A percentile compares a stretch with the other conserved stretches of the same genome.
These are phyloP conservation scores for Boletus semigastroideus DNA, from an alignment of 1,284 basidiomycete genomes.

Conservation along the genomic window DNA sequence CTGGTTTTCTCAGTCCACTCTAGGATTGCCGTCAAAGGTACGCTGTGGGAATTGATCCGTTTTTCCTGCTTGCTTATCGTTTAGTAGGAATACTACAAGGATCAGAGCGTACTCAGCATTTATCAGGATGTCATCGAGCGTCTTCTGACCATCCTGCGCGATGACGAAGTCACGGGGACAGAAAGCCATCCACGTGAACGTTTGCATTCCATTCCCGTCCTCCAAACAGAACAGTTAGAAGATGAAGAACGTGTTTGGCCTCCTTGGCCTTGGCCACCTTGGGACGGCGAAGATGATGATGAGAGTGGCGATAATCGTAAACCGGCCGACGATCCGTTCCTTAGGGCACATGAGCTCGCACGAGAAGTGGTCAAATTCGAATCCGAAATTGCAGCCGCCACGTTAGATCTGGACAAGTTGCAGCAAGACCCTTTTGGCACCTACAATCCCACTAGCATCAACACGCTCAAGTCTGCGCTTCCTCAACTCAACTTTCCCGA, in stretches of 20 bases:
- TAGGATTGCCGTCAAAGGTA: slow-evolving; percentile 90
- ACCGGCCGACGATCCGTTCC: slow-evolving; percentile 34
- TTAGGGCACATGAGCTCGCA: slow-evolving; percentile 65
- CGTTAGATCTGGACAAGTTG: slow-evolving; percentile 74
- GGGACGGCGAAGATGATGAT: slow-evolving; percentile 62
- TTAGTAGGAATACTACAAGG: slow-evolving; percentile 85
- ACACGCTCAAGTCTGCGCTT: slow-evolving; percentile 70
- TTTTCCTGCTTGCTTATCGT: slow-evolving; percentile 8
- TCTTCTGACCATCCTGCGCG: slow-evolving; percentile 64
- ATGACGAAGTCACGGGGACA: slow-evolving; percentile 37
- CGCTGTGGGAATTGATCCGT: not conserved
- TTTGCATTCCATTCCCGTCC: slow-evolving; percentile 17
- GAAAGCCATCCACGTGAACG: slow-evolving; percentile 8
- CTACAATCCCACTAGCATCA: slow-evolving; percentile 82
- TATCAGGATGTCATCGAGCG: slow-evolving; percentile 74
- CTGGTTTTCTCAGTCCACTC: slow-evolving; percentile 81
- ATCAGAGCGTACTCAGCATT: slow-evolving; percentile 65
- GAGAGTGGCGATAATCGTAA: slow-evolving; percentile 46
- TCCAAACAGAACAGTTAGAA: slow-evolving; percentile 39
- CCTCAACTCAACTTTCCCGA: slow-evolving; percentile 79
- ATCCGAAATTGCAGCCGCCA: slow-evolving; percentile 75
- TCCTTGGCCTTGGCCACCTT: slow-evolving; percentile 87
- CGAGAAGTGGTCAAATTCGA: slow-evolving; percentile 81
- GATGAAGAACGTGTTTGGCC: slow-evolving; percentile 67
- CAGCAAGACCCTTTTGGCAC: slow-evolving; percentile 81